A percentile compares a stretch with the other conserved stretches of the same genome.
Evolutionary conservation across 495 filamentous ascomycete species (phyloP).

Genomic region (Cercophora samala): DNA sequence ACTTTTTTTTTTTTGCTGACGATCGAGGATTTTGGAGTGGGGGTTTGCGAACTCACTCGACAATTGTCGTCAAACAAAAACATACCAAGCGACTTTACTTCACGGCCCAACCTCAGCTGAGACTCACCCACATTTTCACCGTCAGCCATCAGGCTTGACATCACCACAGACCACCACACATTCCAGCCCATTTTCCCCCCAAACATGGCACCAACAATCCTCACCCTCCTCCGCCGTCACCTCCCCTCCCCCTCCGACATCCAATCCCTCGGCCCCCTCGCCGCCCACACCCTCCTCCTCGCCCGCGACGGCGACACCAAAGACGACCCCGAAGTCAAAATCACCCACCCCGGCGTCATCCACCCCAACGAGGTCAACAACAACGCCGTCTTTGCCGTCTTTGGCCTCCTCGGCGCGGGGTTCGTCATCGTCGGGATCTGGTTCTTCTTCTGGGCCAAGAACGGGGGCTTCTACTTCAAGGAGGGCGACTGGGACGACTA

Average conservation of each 20-base stretch:
- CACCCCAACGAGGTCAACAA: constrained; percentile 74
- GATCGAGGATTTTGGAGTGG: not conserved
- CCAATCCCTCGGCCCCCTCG: constrained; percentile 39
- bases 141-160: not conserved
- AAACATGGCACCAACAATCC: constrained; percentile 36
- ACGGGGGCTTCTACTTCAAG: constrained; percentile 86
- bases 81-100: not conserved
- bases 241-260: constrained; percentile 22
- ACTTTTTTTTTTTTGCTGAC: not conserved
- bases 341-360: constrained; percentile 47
- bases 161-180: too few species aligned
- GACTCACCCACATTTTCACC: not conserved
- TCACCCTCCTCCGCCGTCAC: constrained; percentile 19
- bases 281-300: constrained; percentile 38
- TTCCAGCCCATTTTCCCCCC: constrained; percentile 14
- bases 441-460: constrained; percentile 99
- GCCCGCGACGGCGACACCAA: constrained; percentile 31
- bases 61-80: not conserved
- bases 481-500: constrained; percentile 95
- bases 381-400: constrained; percentile 74
- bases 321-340: constrained; percentile 29
- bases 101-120: not conserved
- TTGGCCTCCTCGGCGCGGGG: constrained; percentile 74
- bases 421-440: constrained; percentile 78
- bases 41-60: not conserved